These are phyloP conservation scores for Podila horticola DNA, from an alignment of 192 early-diverging fungal genomes.

Conservation along the genomic window DNA sequence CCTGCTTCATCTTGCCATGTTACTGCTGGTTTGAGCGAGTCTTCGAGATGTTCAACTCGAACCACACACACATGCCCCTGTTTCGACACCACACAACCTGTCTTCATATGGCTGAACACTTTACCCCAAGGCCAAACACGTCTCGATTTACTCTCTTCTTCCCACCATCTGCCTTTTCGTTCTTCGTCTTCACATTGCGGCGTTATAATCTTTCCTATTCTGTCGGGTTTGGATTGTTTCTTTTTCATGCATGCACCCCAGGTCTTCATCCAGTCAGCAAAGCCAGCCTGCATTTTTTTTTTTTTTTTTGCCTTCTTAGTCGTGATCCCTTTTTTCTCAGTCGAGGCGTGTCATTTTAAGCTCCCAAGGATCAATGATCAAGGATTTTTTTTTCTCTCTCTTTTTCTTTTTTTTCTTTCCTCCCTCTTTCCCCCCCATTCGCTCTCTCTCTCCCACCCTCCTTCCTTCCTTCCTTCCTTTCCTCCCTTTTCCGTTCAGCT, in stretches of 20 bases:
- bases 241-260: neutral
- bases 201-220: too few relatives aligned
- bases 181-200: too few relatives aligned
- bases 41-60: too few relatives aligned
- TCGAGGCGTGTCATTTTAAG: too few relatives aligned
- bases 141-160: too few relatives aligned
- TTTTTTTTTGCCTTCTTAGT: neutral
- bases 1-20: too few relatives aligned
- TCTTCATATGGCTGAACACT: too few relatives aligned
- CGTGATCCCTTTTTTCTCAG: neutral
- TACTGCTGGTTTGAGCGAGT: too few relatives aligned
- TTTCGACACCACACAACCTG: too few relatives aligned
- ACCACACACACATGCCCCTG: too few relatives aligned
- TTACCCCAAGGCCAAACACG: too few relatives aligned
- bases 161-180: too few relatives aligned
- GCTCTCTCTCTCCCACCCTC: neutral
- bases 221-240: neutral
- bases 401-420: neutral
- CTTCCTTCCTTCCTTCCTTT: neutral
- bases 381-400: neutral
- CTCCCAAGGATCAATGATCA: neutral
- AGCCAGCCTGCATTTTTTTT: neutral
- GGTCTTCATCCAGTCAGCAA: neutral
- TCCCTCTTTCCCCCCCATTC: neutral
- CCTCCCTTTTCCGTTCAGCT: neutral